Evolutionary conservation across 805 yeast genomes (phyloP), one percentile per base, ranked within the genome.

Genomic region (Maudiozyma bulderi): DNA sequence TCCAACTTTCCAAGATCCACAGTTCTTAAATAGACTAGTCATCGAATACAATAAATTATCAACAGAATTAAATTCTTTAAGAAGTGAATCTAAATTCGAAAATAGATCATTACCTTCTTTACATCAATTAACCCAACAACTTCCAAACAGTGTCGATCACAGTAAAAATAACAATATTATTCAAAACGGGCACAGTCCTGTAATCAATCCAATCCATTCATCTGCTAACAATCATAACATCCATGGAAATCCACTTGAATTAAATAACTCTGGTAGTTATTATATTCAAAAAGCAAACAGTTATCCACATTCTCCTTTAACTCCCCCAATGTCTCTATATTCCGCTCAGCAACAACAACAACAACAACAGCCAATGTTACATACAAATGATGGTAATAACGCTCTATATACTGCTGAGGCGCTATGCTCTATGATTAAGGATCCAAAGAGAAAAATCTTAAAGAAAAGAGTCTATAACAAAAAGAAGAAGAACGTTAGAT

Each of bases 331-430:
- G 32, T 33, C 11, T 33, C 14, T 33, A 35, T 43, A 29, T 31
- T 43, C 35, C 15, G 32, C 35, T 29, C 43, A 14, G 6, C 37
- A 26, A 15, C 35, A 29, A 13, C 37, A 26, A 15, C 35, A 29
- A 31, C 34, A 29, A 9, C 43, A 20, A 20, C 37, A 55, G 33
- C 47, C 45, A 35, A 43, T 43, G 33, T 40, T 56, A 34, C 55
- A 55, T 40, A 37, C 46, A 37, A 31, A 6, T 13, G 26, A 32
- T 20, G n/a, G 26, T 31, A 14, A 35, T 30, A 14, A 11, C 7
- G 29, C 43, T 29, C 31, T 29, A 29, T 37, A 7, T 15, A 40
- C 43, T 2, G 43, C 43, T 26, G 40, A 43, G 15, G 39, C 38
- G 13, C 11, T 20, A 31, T 38, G 40, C 20, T 31, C 20, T 13